A percentile compares a stretch with the other conserved stretches of the same genome.
Conservation (phyloP, 176 grass and related monocot species). For the Ensete glaucum region DNA sequence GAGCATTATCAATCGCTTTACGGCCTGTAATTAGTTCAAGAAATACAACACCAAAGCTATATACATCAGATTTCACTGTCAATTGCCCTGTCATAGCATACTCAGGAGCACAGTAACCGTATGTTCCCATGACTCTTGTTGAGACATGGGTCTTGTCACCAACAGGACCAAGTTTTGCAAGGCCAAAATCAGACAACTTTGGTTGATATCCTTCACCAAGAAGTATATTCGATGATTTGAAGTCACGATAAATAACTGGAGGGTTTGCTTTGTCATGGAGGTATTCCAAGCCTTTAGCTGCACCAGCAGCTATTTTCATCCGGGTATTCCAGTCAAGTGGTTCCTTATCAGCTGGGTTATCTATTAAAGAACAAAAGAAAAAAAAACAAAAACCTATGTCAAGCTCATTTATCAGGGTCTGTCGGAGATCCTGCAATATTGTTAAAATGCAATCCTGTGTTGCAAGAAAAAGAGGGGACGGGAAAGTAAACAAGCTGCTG, state of each 20-base stretch:
- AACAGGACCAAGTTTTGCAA: slow-evolving; percentile 17
- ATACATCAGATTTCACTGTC: slow-evolving; percentile 17
- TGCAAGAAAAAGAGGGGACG: too few relatives aligned
- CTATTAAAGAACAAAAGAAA: not conserved
- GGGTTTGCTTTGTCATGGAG: slow-evolving; percentile 7
- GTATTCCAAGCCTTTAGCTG: slow-evolving; percentile 16
- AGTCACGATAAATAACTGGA: slow-evolving; percentile 14
- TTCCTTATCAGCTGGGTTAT: slow-evolving; percentile 5
- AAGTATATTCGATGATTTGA: slow-evolving; percentile 13
- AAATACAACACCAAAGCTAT: slow-evolving; percentile 15
- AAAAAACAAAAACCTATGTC: not conserved
- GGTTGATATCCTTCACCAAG: slow-evolving; percentile 14
- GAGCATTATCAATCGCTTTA: slow-evolving; percentile 6
- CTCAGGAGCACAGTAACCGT: slow-evolving; percentile 17
- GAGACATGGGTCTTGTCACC: slow-evolving; percentile 18
- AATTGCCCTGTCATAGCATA: slow-evolving; percentile 18
- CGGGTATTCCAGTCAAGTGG: slow-evolving; percentile 5
- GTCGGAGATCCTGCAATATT: too few relatives aligned
- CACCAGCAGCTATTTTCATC: slow-evolving; percentile 19
- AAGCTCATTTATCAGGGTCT: not conserved
- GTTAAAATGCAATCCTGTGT: too few relatives aligned
- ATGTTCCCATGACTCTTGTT: slow-evolving; percentile 17
- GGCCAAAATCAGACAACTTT: slow-evolving; percentile 11
- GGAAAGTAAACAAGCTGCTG: too few relatives aligned
- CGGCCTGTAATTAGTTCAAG: slow-evolving; percentile 13